Evolutionary conservation across 768 basidiomycete genomes (phyloP), one percentile per base, ranked within the genome.

Genomic region (Leccinum sublutescens): DNA sequence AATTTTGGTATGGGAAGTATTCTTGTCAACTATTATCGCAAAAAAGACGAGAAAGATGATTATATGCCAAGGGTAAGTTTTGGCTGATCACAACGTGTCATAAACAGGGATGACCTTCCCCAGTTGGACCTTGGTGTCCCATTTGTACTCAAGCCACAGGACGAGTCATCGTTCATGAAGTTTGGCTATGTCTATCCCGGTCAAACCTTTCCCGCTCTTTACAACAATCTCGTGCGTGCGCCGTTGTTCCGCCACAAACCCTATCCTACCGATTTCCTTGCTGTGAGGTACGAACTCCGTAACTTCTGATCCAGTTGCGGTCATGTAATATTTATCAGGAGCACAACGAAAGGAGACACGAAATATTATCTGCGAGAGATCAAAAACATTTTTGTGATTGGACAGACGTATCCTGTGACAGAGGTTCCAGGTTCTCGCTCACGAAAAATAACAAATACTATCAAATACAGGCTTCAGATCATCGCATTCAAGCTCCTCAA

Each of bases 1-100:
- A 94, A 95, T 69, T 95, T 96, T 66, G 97, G 96, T 29, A 99
- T 98, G 97, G 97, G 96, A 9, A 95, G 91, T 64, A 87, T 91
- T 21, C 80, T 99, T 38, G 97, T 98, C 54, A 99, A 98, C 67
- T 99, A 99, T 71, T 99, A 99, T 75, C 87, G 97, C 54, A 98
- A 98, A 77, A 94, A 89, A 70, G 87, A 89, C 58, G 93, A 95
- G 59, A 92, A 92, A 64, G 97, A 99, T 65, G 93, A 96, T 51
- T 82, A 91, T 71, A 82, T 98, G 63, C 95, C 96, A 3, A 94
- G 92, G 79, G 94, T 90, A 62, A 45, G 79, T 66, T 36, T 52
- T 23, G 7, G 8, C 21, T 17, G 45, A n/a, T 33, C 48, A 31
- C 62, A 11, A 15, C 27, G 19, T 49, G 10, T 47, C 50, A 51